Conservation (phyloP, 257 asterid species). For the Orobanche coerulescens region DNA sequence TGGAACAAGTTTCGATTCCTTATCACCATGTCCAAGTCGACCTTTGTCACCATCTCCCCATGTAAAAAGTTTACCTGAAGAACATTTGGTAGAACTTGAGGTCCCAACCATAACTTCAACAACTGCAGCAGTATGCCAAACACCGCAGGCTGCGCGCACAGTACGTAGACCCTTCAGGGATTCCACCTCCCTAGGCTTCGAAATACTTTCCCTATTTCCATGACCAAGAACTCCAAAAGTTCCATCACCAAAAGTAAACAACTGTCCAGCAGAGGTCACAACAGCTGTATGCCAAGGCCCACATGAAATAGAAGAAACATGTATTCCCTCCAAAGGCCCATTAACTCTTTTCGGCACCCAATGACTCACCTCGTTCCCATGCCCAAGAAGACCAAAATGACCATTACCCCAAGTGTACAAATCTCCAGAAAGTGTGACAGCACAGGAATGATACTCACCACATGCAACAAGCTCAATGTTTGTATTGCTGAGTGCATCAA, state of each 20-base stretch:
- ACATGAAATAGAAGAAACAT: slow-evolving; percentile 22
- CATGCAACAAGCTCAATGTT: slow-evolving; percentile 19
- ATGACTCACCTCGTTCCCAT: slow-evolving; percentile 13
- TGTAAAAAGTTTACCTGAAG: slow-evolving; percentile 23
- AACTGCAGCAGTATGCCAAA: slow-evolving; percentile 41
- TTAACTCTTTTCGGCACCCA: slow-evolving; percentile 26
- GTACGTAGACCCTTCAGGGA: slow-evolving; percentile 23
- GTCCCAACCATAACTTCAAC: slow-evolving; percentile 15
- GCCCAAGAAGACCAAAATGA: slow-evolving; percentile 21
- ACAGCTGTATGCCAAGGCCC: slow-evolving; percentile 38
- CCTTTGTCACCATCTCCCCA: slow-evolving; percentile 41
- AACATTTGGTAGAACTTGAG: background rate
- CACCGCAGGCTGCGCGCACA: slow-evolving; percentile 30
- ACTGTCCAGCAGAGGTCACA: slow-evolving; percentile 24
- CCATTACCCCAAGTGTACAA: slow-evolving; percentile 33
- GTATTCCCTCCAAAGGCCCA: slow-evolving; percentile 22
- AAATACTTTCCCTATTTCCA: slow-evolving; percentile 21
- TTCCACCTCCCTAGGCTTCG: slow-evolving; percentile 26
- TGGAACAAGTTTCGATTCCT: slow-evolving; percentile 28
- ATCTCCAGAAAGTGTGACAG: slow-evolving; percentile 27
- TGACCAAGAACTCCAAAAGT: slow-evolving; percentile 39
- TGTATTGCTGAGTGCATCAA: slow-evolving; percentile 16
- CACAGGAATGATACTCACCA: slow-evolving; percentile 32
- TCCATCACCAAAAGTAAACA: slow-evolving; percentile 33
- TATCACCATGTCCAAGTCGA: slow-evolving; percentile 31